Evolutionary conservation across 345 rosid genomes (phyloP).

Genomic region (Linum trigynum): DNA sequence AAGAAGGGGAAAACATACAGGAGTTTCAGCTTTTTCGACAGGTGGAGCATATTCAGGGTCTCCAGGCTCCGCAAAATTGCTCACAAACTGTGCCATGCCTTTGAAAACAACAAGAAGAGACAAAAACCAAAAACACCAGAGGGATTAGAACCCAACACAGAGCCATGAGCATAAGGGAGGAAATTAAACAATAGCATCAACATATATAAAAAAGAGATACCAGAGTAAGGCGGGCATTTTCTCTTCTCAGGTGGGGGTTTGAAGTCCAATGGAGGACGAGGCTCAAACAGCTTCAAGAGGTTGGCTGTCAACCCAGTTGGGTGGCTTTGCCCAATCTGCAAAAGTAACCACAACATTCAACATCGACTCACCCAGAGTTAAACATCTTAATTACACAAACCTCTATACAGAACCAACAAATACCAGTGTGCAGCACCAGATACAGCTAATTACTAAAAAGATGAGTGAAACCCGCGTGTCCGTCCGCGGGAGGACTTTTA

Average conservation of each 20-base stretch:
- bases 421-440: too few species aligned
- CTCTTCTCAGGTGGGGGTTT: constrained; percentile 86
- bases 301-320: constrained; percentile 86
- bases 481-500: too few species aligned
- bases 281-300: constrained; percentile 88
- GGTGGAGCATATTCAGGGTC: constrained; percentile 90
- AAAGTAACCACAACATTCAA: constrained; percentile 10
- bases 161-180: neutral
- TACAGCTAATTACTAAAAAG: too few species aligned
- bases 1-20: constrained; percentile 38
- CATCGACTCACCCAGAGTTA: neutral
- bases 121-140: neutral
- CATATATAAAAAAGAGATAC: constrained; percentile 18
- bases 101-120: neutral
- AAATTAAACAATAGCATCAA: neutral
- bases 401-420: too few species aligned
- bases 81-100: constrained; percentile 90
- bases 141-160: neutral
- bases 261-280: constrained; percentile 78
- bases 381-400: neutral
- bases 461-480: too few species aligned
- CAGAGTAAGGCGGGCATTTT: constrained; percentile 71
- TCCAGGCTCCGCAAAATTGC: constrained; percentile 76
- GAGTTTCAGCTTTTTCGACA: constrained; percentile 62
- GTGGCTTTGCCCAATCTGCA: constrained; percentile 96